Base-by-base conservation (phyloP, 2,329 filamentous ascomycete species). In the Thelonectria blattea region DNA sequence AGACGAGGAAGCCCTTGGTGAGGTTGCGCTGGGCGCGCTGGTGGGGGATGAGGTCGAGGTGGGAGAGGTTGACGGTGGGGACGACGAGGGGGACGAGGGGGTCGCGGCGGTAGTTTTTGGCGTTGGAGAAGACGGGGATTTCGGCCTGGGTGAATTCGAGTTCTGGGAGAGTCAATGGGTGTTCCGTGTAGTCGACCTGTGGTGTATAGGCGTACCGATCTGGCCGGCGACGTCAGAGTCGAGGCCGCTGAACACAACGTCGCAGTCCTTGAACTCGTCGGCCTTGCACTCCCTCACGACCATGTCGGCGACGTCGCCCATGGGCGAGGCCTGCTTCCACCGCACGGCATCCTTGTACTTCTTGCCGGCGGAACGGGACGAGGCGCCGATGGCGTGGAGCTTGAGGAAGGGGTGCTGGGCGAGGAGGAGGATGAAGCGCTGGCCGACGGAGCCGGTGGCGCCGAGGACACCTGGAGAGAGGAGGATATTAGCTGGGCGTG, bases 61-160 rank as follows among this genome's bases (percentile, higher is more conserved):
- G 94, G 45, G 86, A 79, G 12, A 96, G 88, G 81, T 98, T 98
- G 76, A 98, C 93, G 18, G 93, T 97, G 1, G 95, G 95, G 9
- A 98, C 93, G 65, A 98, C 91, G 72, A 98, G 88, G 11, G 95
- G 95, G 2, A 97, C 93, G 50, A 94, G 83, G 18, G 93, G 92
- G 75, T 97, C 89, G 74, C 90, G 90, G 71, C 95, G 91, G 84
- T 97, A 92, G 85, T 97, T 98, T 80, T 97, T 97, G 52, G 95
- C 93, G 78, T 98, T 99, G 71, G 93, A 97, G 82, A 99, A 98
- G 75, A 97, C 91, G 71, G 92, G 88, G 52, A 97, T 87, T 73
- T 97, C 89, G 62, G 92, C 89, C 74, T 90, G 90, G 72, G 96
- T 85, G 77, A 98, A 98, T 68, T 91, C 91, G 85, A 91, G 91